Conservation (phyloP, 202 grass and related monocot species). For the Sporobolus alterniflorus region DNA sequence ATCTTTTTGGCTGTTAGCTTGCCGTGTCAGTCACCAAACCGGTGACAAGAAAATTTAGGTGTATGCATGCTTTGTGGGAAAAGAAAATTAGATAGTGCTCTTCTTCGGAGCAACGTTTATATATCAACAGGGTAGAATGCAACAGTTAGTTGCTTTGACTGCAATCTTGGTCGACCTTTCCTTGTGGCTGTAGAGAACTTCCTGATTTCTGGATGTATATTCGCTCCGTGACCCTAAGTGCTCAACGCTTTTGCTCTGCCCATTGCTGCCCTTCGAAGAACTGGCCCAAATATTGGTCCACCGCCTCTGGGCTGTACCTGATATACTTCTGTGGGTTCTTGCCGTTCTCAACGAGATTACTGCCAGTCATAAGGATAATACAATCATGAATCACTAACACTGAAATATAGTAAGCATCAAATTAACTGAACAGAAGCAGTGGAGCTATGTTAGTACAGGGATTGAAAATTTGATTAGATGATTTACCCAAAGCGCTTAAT, state of each 20-base stretch:
- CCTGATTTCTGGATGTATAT: conserved; percentile 35
- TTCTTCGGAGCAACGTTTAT: neutral
- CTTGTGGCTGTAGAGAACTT: conserved; percentile 26
- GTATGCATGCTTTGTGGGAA: neutral
- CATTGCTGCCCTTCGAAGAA: conserved; percentile 88
- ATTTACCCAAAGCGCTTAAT: conserved; percentile 87
- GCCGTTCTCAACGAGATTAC: conserved; percentile 69
- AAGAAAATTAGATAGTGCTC: neutral
- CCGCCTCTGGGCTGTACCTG: conserved; percentile 66
- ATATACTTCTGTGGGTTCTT: conserved; percentile 85
- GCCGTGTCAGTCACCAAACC: conserved; percentile 23
- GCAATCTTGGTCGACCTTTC: conserved; percentile 10
- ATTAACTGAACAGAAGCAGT: neutral
- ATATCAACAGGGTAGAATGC: conserved; percentile 11
- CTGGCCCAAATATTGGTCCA: conserved; percentile 68
- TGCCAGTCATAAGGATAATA: conserved; percentile 27
- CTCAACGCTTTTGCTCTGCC: conserved; percentile 62
- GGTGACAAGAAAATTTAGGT: conserved; percentile 20
- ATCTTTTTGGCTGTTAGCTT: conserved; percentile 12
- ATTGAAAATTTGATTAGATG: neutral
- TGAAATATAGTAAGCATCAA: neutral
- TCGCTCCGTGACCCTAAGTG: neutral
- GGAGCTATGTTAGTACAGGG: neutral
- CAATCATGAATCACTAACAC: neutral
- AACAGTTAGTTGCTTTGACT: conserved; percentile 21